phyloP scores from a whole-genome alignment of 2,329 filamentous ascomycete genomes.

The Scedosporium aurantiacum region DNA sequence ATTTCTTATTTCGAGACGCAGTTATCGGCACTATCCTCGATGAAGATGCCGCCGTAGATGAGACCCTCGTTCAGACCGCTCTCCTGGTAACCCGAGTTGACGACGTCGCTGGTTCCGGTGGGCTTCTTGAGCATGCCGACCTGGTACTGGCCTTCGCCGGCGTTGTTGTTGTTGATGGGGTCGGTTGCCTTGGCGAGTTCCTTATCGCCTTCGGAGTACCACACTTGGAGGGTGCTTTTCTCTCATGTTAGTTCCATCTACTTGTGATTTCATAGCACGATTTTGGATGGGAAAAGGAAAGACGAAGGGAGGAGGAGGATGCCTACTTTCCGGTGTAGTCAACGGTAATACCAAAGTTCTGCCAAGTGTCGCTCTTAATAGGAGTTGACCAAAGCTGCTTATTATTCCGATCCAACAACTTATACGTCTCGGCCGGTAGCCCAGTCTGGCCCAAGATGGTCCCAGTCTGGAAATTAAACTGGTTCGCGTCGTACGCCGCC shows the following conservation, averaged over 20 bases:
- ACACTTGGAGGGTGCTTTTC: constrained; percentile 12
- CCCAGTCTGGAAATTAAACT: constrained; percentile 26
- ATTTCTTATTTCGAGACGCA: constrained; percentile 28
- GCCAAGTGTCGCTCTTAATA: constrained; percentile 10
- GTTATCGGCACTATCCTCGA: constrained; percentile 31
- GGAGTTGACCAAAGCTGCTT: constrained; percentile 11
- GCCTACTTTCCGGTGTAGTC: constrained; percentile 11
- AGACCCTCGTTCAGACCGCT: constrained; percentile 34
- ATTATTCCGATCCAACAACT: constrained; percentile 11
- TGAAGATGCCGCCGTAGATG: constrained; percentile 38
- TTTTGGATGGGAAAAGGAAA: neutral
- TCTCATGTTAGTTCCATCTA: neutral
- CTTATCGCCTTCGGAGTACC: constrained; percentile 9
- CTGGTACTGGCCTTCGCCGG: constrained; percentile 49
- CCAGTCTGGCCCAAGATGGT: constrained; percentile 16
- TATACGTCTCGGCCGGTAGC: constrained; percentile 8
- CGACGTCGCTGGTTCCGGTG: constrained; percentile 37
- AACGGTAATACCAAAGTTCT: constrained; percentile 13
- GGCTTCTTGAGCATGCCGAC: constrained; percentile 49
- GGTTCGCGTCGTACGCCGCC: constrained; percentile 24
- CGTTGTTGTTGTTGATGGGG: constrained; percentile 31
- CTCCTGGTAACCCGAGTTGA: constrained; percentile 37
- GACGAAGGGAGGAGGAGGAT: neutral
- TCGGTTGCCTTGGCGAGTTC: constrained; percentile 8
- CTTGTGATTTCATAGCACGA: neutral